Conservation (phyloP, 1,139 yeast species). For the Trichomonascaceae sp. region DNA sequence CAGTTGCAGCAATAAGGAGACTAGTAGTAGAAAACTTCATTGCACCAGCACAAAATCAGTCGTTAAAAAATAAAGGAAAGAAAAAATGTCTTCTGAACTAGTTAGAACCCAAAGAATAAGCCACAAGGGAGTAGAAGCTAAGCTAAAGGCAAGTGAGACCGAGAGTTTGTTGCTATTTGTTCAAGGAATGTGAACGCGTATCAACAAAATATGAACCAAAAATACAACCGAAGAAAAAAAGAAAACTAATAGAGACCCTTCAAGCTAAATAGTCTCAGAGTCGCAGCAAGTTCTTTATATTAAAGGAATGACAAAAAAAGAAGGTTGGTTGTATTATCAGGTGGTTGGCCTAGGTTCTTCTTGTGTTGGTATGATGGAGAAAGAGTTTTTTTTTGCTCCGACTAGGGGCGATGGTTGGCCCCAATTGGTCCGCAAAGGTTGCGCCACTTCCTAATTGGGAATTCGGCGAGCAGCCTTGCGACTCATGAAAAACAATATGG, state of each 20-base stretch:
- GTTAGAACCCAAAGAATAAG: not conserved
- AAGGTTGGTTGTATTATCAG: not conserved
- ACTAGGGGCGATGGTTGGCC: not conserved
- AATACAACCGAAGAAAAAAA: not conserved
- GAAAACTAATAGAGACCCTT: not conserved
- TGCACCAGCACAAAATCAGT: not conserved
- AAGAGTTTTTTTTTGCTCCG: not conserved
- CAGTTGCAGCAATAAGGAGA: conserved; percentile 23
- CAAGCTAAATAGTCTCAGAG: not conserved
- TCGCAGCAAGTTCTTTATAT: not conserved
- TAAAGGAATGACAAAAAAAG: not conserved
- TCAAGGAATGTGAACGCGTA: not conserved
- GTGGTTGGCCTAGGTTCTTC: not conserved
- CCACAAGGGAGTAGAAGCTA: not conserved
- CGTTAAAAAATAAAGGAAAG: not conserved
- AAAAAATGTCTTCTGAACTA: not conserved
- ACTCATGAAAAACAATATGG: not conserved
- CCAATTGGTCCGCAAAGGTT: not conserved
- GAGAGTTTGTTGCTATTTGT: not conserved
- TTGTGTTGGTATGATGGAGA: not conserved
- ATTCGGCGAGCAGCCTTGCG: not conserved
- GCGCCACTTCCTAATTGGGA: not conserved
- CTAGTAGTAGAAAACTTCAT: not conserved
- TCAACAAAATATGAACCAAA: not conserved
- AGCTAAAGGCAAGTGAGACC: not conserved